Base-by-base conservation (phyloP, 75 land plant genomes). In the Isoetes taiwanensis region DNA sequence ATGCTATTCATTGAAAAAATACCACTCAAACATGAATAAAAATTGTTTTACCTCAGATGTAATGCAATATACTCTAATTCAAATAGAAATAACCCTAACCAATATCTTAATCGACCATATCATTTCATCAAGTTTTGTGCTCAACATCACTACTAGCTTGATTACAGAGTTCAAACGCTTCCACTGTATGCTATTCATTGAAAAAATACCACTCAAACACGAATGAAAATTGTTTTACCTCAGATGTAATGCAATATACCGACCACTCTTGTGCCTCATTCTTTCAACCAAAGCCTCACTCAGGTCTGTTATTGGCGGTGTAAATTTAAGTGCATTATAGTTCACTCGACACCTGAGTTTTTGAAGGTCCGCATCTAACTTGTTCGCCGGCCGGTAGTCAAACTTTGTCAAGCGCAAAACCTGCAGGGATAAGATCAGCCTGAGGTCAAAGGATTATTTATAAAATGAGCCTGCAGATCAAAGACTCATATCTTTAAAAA, bases 291-390 rank as follows among this genome's bases (percentile, higher is more conserved):
- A 64, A 41, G 31, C 64, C 34, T 78, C 73, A 16, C 96, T 96
- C 64, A 94, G 60, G 14, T 71, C 72, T 34, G 30, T 34, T 17
- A 94, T 82, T 5, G 79, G 66, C 39, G 68, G 65, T 52, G 84
- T 80, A 58, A 94, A 94, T 55, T 77, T 75, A 25, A 94, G 69
- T 54, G 96, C 86, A 78, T 87, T 79, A 3, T 81, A 89, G 50
- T 94, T 94, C 8, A 75, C 86, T n/a, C 82, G 78, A 68, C 99
- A 94, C 14, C 99, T 80, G 64, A 94, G 67, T 72, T 78, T 94
- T 58, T 94, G 99, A 30, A 85, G 64, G 17, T 89, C 96, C 24
- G 72, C 64, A 52, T 94, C 86, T 37, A 94, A 59, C 20, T 61
- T 67, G 54, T 82, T 94, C 29, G 86, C 64, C 53, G 89, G 96